phyloP scores from a whole-genome alignment of 1,139 yeast genomes.

The Yamadazyma sp. region DNA sequence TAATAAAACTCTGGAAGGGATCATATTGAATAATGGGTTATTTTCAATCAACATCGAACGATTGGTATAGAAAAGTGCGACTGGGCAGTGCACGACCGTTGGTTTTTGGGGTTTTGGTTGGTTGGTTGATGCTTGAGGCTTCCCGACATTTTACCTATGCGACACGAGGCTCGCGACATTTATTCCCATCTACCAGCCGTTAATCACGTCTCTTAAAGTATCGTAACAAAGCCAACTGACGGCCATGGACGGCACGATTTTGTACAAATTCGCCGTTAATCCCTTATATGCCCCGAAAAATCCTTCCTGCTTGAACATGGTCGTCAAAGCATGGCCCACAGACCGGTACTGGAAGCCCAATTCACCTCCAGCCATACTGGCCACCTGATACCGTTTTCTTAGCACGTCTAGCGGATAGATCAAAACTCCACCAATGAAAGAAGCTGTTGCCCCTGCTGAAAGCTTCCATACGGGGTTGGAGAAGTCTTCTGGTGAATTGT shows the following conservation, averaged over 20 bases:
- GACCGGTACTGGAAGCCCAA: constrained; percentile 79
- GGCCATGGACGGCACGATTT: constrained; percentile 94
- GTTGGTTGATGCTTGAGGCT: constrained; percentile 15
- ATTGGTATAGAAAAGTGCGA: constrained; percentile 9
- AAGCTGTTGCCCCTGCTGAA: constrained; percentile 75
- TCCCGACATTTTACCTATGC: background rate
- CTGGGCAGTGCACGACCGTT: constrained; percentile 5
- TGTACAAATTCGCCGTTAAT: constrained; percentile 80
- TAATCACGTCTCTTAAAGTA: constrained; percentile 47
- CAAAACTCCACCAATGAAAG: constrained; percentile 70
- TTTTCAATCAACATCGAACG: constrained; percentile 11
- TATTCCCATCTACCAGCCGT: constrained; percentile 27
- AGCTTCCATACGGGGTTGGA: constrained; percentile 58
- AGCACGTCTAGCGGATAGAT: constrained; percentile 91
- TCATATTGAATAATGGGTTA: constrained; percentile 34
- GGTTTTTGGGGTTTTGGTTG: constrained; percentile 6
- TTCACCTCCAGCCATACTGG: constrained; percentile 75
- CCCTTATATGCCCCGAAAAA: constrained; percentile 83
- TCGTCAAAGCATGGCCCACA: constrained; percentile 66
- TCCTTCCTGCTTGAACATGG: constrained; percentile 76
- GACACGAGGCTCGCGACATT: no score
- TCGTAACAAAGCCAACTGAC: constrained; percentile 91
- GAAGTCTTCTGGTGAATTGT: constrained; percentile 32
- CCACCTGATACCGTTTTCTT: constrained; percentile 87
- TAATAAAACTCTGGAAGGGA: constrained; percentile 54